A percentile compares a stretch with the other conserved stretches of the same genome.
Conservation (phyloP, 2,329 filamentous ascomycete species). For the Gaeumannomyces tritici region DNA sequence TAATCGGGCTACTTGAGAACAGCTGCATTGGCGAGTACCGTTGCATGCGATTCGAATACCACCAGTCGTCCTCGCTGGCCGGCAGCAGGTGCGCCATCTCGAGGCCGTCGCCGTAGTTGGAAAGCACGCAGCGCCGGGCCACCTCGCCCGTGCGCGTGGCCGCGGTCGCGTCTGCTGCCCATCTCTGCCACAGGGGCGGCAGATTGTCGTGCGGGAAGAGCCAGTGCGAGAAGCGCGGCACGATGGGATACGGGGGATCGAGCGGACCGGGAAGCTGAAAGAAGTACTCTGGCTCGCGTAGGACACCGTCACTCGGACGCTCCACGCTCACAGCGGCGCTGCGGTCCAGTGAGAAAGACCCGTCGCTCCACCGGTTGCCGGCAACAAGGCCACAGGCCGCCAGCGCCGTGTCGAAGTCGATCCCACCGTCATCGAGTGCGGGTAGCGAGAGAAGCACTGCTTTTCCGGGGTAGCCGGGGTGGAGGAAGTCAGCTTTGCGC, state of each 20-base stretch:
- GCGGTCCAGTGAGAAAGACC: background rate
- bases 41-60: background rate
- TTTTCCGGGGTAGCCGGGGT: too few relatives aligned
- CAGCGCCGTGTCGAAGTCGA: too few relatives aligned
- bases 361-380: constrained; percentile 2
- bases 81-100: background rate
- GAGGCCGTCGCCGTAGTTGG: background rate
- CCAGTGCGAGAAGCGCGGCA: background rate
- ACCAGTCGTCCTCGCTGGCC: background rate
- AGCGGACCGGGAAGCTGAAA: background rate
- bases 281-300: background rate
- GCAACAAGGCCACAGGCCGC: background rate
- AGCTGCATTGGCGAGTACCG: background rate
- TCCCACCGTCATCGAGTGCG: too few relatives aligned
- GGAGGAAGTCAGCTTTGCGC: too few relatives aligned
- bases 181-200: background rate
- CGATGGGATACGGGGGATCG: background rate
- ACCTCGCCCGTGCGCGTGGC: too few relatives aligned
- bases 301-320: background rate
- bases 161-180: too few relatives aligned
- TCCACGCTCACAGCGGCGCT: background rate
- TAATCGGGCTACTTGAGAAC: background rate
- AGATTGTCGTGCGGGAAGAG: background rate
- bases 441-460: too few relatives aligned
- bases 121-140: background rate